Evolutionary conservation across 164 flowering plant species (phyloP), one percentile per base, ranked within the genome.

Genomic region (Liquidambar formosana): DNA sequence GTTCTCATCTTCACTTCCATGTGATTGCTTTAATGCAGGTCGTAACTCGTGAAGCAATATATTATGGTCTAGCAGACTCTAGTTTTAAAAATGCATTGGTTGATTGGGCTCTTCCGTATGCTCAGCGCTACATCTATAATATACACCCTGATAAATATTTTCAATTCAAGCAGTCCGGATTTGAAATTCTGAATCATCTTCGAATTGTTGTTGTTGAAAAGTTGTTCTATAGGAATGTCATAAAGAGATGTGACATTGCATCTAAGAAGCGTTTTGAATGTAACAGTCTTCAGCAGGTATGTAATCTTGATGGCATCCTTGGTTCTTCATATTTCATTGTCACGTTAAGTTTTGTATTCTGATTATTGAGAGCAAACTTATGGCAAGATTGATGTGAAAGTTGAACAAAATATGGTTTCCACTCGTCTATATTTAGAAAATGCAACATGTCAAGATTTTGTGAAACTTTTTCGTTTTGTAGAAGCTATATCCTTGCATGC

Each of bases 81-180:
- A 74, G 79, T 61, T 77, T 75, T 14, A 88, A 82, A 79, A 68
- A 80, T 66, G 78, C 87, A 48, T 60, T 95, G 75, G 81, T 95
- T 48, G 74, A 84, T 66, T 91, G 97, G 97, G 82, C 84, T 77
- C 93, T 95, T 75, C 99, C 99, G 57, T 95, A 81, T 80, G 97
- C 96, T 46, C 99, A 95, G 64, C 93, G 97, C 25, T 95, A 93
- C 71, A 65, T 93, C 19, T 79, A 67, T 71, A 71, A 76, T 61
- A 11, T 72, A 22, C 93, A 90, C 71, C 85, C 87, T 21, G 83
- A 85, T 48, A 76, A 69, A 66, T 95, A 93, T 76, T 23, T 25
- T 61, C 81, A 82, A 45, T 75, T 89, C 54, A 88, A 88, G 83
- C 79, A 80, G 57, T 76, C 83, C 49, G 82, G 78, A 57, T 85